Base-by-base conservation (phyloP, 805 yeast species). In the Barnettozyma sp. region DNA sequence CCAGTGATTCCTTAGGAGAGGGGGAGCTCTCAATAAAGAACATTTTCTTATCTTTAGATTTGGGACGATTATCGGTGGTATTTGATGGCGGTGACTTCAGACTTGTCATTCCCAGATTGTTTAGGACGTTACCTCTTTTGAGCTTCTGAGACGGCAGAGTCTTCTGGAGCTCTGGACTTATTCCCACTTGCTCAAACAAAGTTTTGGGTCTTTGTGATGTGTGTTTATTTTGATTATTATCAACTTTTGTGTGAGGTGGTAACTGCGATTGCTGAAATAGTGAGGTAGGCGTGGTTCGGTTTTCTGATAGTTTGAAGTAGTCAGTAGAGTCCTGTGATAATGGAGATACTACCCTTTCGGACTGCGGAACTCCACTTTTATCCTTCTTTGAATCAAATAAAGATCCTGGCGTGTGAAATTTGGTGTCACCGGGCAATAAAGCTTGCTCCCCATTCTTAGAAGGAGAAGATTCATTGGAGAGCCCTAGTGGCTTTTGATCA, bases 11-110 rank as follows among this genome's bases (percentile, higher is more conserved):
- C 6, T 55, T 51, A 9, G 58, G 58, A 1, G 58, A 54, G 5
- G 58, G 58, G 2, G 58, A 54, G 23, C 54, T 46, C 35, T 54
- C 58, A 31, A 54, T 54, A 36, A 54, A 54, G 34, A 54, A 54
- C 58, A 54, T 54, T 23, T 47, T 52, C 31, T 46, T 50, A 5
- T 46, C 48, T 31, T 43, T 50, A 0, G 38, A 26, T 9, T 44
- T 44, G 30, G 40, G 52, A 7, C 23, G 33, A 8, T 35, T 16
- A n/a, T 20, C 17, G 21, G 17, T 36, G 35, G 29, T 14, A 19
- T 13, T 22, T 17, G 10, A n/a, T n/a, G n/a, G n/a, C n/a, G n/a
- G n/a, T n/a, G 37, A 25, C 12, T 11, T 19, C 21, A 45, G 32
- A 11, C 45, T 46, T 9, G 58, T 52, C 58, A 54, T 52, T 8